Conservation (phyloP, 2,329 filamentous ascomycete species). For the Westerdykella ornata region DNA sequence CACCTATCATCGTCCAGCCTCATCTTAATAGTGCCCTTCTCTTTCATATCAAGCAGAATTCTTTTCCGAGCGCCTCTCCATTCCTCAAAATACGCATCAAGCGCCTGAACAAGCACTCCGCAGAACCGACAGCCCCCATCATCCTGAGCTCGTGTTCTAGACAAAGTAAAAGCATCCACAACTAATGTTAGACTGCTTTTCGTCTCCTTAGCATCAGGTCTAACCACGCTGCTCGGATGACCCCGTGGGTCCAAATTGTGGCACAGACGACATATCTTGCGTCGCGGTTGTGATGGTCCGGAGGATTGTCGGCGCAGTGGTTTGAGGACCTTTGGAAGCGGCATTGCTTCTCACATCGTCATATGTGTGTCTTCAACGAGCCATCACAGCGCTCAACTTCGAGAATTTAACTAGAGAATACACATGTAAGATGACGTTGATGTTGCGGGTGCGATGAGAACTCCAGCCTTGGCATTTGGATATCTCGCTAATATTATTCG, state of each 20-base stretch:
- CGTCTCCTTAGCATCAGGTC: slow-evolving; percentile 15
- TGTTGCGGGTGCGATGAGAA: too few relatives aligned
- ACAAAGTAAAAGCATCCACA: slow-evolving; percentile 20
- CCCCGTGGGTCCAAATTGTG: slow-evolving; percentile 26
- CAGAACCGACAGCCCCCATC: slow-evolving; percentile 27
- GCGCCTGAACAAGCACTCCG: slow-evolving; percentile 18
- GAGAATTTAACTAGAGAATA: too few relatives aligned
- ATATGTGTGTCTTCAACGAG: too few relatives aligned
- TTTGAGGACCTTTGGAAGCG: slow-evolving; percentile 19
- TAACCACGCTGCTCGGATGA: slow-evolving; percentile 19
- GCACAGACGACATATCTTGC: slow-evolving; percentile 24
- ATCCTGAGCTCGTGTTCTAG: slow-evolving; percentile 10
- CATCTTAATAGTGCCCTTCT: slow-evolving; percentile 24
- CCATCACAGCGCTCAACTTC: too few relatives aligned
- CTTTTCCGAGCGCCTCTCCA: slow-evolving; percentile 21
- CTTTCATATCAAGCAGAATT: slow-evolving; percentile 20
- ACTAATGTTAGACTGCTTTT: slow-evolving; percentile 18
- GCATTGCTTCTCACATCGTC: slow-evolving; percentile 9
- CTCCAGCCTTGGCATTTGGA: too few relatives aligned
- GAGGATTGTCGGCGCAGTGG: slow-evolving; percentile 13
- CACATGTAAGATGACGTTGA: too few relatives aligned
- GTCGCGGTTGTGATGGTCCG: slow-evolving; percentile 12
- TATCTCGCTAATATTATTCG: too few relatives aligned
- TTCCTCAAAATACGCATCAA: slow-evolving; percentile 23
- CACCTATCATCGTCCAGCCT: slow-evolving; percentile 19